These are phyloP conservation scores for Solanum appendiculatum DNA, from an alignment of 257 asterid genomes.

Conservation along the genomic window DNA sequence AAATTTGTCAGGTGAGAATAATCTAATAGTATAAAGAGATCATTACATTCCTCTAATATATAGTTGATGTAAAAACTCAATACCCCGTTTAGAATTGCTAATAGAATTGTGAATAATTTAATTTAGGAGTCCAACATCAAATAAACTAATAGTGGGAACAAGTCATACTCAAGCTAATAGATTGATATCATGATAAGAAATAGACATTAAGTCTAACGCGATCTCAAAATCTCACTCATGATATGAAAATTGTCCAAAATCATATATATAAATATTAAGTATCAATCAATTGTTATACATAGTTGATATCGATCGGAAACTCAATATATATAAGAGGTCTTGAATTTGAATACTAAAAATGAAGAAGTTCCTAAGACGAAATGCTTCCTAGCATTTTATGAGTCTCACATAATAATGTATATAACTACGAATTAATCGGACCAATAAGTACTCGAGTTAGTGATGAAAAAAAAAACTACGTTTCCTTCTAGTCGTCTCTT, in stretches of 20 bases:
- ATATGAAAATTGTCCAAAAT: background rate
- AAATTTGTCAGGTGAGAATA: background rate
- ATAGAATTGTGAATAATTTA: background rate
- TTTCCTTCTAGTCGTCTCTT: background rate
- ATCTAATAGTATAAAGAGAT: background rate
- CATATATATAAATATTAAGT: background rate
- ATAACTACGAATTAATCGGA: too few relatives aligned
- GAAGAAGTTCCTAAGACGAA: background rate
- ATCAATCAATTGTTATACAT: background rate
- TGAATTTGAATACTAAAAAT: background rate
- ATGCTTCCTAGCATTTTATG: background rate
- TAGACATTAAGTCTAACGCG: background rate
- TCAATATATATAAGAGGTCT: background rate
- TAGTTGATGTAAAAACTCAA: background rate
- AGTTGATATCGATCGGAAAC: background rate
- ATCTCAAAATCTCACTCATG: background rate
- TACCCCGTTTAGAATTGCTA: background rate
- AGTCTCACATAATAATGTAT: background rate
- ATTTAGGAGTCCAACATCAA: background rate
- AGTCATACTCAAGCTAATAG: background rate
- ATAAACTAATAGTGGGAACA: background rate
- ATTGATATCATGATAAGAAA: background rate
- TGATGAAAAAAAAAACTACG: background rate
- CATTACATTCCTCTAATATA: background rate
- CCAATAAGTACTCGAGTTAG: background rate